phyloP scores from a whole-genome alignment of 768 basidiomycete genomes.

The Lanmaoa pseudosensibilis region DNA sequence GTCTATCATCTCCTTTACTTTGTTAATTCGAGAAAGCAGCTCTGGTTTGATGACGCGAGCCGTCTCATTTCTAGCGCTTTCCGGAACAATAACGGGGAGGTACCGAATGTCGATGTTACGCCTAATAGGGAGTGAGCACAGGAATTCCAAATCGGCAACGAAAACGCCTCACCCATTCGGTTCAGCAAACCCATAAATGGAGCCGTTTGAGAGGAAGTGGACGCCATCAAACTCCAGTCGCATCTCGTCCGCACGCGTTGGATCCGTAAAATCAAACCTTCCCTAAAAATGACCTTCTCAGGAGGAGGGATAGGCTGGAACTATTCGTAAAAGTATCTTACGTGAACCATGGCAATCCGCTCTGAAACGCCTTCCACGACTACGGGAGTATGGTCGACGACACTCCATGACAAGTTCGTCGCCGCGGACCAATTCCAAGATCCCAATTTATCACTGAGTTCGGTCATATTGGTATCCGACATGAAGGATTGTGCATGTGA shows the following conservation, averaged over 20 bases:
- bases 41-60: conserved; percentile 59
- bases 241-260: conserved; percentile 53
- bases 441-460: conserved; percentile 47
- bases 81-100: conserved; percentile 66
- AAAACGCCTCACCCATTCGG: conserved; percentile 51
- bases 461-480: conserved; percentile 50
- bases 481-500: conserved; percentile 50
- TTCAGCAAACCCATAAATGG: conserved; percentile 74
- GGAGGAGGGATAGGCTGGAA: conserved; percentile 2
- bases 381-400: conserved; percentile 57
- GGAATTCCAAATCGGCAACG: neutral
- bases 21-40: conserved; percentile 55
- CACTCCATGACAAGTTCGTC: conserved; percentile 61
- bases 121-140: conserved; percentile 32
- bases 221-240: conserved; percentile 75
- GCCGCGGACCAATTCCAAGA: conserved; percentile 72
- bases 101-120: conserved; percentile 62
- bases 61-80: conserved; percentile 53
- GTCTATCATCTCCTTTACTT: conserved; percentile 62
- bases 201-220: conserved; percentile 70
- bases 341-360: conserved; percentile 62
- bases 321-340: conserved; percentile 36
- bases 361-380: conserved; percentile 39
- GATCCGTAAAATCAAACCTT: conserved; percentile 64
- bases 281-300: conserved; percentile 46